Conservation (phyloP, 345 rosid genomes). For the Pistacia atlantica region DNA sequence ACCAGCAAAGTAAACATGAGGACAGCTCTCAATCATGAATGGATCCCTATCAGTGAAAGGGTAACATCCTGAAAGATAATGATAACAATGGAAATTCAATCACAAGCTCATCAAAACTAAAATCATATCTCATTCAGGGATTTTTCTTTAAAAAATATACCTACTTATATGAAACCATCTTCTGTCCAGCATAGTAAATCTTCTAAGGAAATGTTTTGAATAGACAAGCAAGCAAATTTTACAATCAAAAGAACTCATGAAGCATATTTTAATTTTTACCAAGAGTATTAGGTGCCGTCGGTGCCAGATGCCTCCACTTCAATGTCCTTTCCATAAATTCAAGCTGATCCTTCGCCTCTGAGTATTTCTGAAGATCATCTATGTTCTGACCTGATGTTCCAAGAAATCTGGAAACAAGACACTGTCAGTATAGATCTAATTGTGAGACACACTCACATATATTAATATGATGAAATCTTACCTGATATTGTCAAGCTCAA, state of each 20-base stretch:
- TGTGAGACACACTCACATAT: not conserved
- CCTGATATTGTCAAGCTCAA: slow-evolving; percentile 88
- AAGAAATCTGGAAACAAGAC: slow-evolving; percentile 65
- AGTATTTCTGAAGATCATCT: slow-evolving; percentile 87
- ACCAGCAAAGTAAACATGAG: slow-evolving; percentile 90
- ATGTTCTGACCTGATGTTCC: slow-evolving; percentile 99
- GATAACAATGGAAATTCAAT: slow-evolving; percentile 10
- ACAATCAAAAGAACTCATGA: not conserved
- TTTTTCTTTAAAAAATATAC: not conserved
- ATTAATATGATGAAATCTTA: slow-evolving; percentile 23
- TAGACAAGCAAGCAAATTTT: slow-evolving; percentile 3
- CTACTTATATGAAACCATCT: not conserved
- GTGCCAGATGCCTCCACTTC: slow-evolving; percentile 96
- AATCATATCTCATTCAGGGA: not conserved
- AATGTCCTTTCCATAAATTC: slow-evolving; percentile 92
- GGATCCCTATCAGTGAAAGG: slow-evolving; percentile 97
- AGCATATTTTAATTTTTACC: slow-evolving; percentile 40
- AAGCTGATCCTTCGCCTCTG: slow-evolving; percentile 76
- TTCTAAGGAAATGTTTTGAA: slow-evolving; percentile 6
- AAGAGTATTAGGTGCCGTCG: slow-evolving; percentile 95
- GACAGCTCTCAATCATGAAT: slow-evolving; percentile 86
- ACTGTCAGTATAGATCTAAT: slow-evolving; percentile 14
- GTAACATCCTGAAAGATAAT: slow-evolving; percentile 71
- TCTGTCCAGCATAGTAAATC: not conserved
- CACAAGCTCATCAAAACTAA: slow-evolving; percentile 13